These are phyloP conservation scores for Posidonia australis DNA, from an alignment of 106 monocot species.

Conservation along the genomic window DNA sequence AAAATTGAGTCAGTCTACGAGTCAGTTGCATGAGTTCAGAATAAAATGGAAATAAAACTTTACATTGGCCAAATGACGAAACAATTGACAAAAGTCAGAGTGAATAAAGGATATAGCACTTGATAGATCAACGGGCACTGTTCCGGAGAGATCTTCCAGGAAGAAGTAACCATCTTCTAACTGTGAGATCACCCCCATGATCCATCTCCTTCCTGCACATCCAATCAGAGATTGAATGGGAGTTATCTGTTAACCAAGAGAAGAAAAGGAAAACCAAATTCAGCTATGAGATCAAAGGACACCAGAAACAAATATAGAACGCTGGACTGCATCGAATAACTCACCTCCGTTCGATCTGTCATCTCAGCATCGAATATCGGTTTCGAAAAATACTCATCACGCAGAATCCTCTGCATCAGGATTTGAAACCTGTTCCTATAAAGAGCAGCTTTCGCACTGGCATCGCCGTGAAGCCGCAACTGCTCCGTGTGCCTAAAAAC, in stretches of 20 bases:
- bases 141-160: slow-evolving; percentile 88
- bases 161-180: slow-evolving; percentile 84
- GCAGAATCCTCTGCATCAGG: slow-evolving; percentile 72
- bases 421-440: slow-evolving; percentile 81
- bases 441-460: slow-evolving; percentile 62
- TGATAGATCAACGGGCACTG: slow-evolving; percentile 80
- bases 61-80: too few relatives aligned
- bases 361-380: slow-evolving; percentile 60
- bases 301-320: too few relatives aligned
- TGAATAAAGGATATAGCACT: slow-evolving; percentile 81
- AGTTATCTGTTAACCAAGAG: slow-evolving; percentile 47
- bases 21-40: too few relatives aligned
- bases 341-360: slow-evolving; percentile 58
- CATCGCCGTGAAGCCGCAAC: slow-evolving; percentile 73
- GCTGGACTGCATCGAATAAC: neutral
- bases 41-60: too few relatives aligned
- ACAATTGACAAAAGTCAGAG: too few relatives aligned
- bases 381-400: slow-evolving; percentile 75
- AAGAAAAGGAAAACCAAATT: neutral
- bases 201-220: slow-evolving; percentile 81
- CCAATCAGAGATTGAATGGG: slow-evolving; percentile 88
- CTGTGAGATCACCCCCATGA: slow-evolving; percentile 95
- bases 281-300: neutral
- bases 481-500: slow-evolving; percentile 49
- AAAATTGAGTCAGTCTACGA: too few relatives aligned